phyloP scores from a whole-genome alignment of 345 rosid species.

The Boechera divaricarpa region DNA sequence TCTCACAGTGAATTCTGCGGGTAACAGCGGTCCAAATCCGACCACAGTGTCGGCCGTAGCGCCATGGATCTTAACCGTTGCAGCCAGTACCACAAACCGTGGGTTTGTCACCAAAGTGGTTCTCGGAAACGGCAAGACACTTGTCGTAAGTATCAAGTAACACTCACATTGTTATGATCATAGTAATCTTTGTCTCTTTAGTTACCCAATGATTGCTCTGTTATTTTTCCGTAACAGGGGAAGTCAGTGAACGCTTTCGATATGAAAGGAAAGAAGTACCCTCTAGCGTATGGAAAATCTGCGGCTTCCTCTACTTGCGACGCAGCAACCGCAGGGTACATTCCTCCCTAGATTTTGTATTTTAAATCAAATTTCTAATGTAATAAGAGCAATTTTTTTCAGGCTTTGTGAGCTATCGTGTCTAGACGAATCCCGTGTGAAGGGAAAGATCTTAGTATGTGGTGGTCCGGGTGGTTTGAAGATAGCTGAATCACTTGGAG shows the following conservation, averaged over 20 bases:
- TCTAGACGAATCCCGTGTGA: constrained; percentile 29
- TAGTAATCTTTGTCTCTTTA: not conserved
- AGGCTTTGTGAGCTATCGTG: constrained; percentile 32
- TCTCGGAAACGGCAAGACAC: constrained; percentile 51
- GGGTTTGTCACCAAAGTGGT: constrained; percentile 43
- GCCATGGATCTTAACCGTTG: constrained; percentile 57
- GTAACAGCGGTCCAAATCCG: constrained; percentile 44
- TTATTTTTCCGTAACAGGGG: constrained; percentile 45
- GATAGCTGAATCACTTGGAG: constrained; percentile 26
- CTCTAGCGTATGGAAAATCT: constrained; percentile 39
- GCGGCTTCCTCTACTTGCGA: constrained; percentile 14
- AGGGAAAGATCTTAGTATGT: constrained; percentile 53
- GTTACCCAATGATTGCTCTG: not conserved
- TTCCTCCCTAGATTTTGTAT: not conserved
- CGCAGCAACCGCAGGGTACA: constrained; percentile 10
- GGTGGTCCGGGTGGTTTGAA: not conserved
- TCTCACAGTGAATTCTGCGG: constrained; percentile 49
- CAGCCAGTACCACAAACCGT: constrained; percentile 57
- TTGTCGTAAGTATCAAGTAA: constrained; percentile 50
- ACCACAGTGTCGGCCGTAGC: constrained; percentile 24
- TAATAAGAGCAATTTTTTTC: constrained; percentile 1
- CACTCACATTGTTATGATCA: not conserved
- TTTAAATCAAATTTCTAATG: not conserved
- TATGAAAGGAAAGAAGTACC: constrained; percentile 40
- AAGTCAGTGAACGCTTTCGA: constrained; percentile 48